Percentiles rank a stretch among this genome's conserved stretches.
Evolutionary conservation across 176 grass and related monocot species (phyloP).

Genomic region (Oryza punctata): DNA sequence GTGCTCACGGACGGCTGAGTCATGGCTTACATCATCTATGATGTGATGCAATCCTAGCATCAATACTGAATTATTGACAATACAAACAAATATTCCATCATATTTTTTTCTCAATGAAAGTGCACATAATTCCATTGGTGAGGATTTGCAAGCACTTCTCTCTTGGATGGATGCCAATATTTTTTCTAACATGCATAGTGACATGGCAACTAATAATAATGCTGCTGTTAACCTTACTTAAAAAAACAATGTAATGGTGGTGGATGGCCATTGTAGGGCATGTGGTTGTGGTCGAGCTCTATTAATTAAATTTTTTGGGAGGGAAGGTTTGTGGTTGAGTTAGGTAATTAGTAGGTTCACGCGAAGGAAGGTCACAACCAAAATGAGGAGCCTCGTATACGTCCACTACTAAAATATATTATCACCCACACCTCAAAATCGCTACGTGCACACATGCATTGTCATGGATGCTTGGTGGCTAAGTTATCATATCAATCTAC

Average conservation of each 20-base stretch:
- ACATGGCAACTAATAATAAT: constrained; percentile 15
- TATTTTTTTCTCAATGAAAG: not conserved
- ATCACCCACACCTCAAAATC: not conserved
- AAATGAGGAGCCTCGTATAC: not conserved
- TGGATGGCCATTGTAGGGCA: not conserved
- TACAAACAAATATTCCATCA: not conserved
- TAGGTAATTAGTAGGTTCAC: constrained; percentile 9
- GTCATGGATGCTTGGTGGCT: not conserved
- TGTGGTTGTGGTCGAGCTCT: not conserved
- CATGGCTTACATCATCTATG: not conserved
- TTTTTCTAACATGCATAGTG: not conserved
- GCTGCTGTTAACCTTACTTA: not conserved
- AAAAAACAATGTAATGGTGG: not conserved
- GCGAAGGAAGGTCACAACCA: not conserved
- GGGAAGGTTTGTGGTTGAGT: not conserved
- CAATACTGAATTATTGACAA: not conserved
- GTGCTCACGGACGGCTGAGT: not conserved
- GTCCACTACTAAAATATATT: not conserved
- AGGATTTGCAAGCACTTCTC: not conserved
- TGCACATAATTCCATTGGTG: not conserved
- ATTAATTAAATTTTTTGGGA: not conserved
- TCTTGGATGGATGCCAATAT: not conserved
- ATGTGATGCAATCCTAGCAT: not conserved
- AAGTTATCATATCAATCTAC: not conserved
- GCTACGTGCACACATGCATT: not conserved